Conservation (phyloP, 2,329 filamentous ascomycete genomes). For the Alternaria metachromatica region DNA sequence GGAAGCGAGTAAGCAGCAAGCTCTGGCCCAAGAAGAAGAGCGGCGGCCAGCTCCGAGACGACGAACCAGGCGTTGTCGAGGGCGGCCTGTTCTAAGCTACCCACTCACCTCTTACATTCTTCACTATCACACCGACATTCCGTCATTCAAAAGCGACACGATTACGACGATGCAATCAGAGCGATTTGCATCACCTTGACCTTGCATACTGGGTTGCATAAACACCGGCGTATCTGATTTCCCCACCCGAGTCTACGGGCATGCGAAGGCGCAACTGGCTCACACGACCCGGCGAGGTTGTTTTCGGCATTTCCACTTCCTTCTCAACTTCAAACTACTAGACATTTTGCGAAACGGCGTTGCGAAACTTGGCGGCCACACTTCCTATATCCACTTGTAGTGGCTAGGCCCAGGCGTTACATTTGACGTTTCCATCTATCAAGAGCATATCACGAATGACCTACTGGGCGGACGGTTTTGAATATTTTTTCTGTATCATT, state of each 20-base stretch:
- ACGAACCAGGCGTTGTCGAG: constrained; percentile 46
- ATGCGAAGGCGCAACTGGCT: constrained; percentile 44
- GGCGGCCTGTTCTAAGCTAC: constrained; percentile 40
- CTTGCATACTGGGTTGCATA: constrained; percentile 46
- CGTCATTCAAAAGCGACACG: constrained; percentile 27
- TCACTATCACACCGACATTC: constrained; percentile 3
- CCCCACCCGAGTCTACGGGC: constrained; percentile 20
- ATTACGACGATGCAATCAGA: constrained; percentile 44
- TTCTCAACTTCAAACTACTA: constrained; percentile 18
- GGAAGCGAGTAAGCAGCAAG: constrained; percentile 52
- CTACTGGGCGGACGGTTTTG: constrained; percentile 22
- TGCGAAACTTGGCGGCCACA: constrained; percentile 25
- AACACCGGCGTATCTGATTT: constrained; percentile 38
- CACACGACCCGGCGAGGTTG: constrained; percentile 35
- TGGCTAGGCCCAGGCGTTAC: constrained; percentile 12
- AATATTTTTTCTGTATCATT: constrained; percentile 24
- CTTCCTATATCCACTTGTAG: constrained; percentile 22
- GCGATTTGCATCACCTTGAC: constrained; percentile 38
- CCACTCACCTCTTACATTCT: not conserved
- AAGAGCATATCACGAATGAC: constrained; percentile 27
- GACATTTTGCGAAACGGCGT: constrained; percentile 31
- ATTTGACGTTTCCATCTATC: constrained; percentile 11
- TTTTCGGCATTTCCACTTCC: constrained; percentile 16
- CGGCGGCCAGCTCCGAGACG: constrained; percentile 44
- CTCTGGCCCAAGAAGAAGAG: constrained; percentile 51